These are phyloP conservation scores for Hevea brasiliensis DNA, from an alignment of 345 rosid species.

Conservation along the genomic window DNA sequence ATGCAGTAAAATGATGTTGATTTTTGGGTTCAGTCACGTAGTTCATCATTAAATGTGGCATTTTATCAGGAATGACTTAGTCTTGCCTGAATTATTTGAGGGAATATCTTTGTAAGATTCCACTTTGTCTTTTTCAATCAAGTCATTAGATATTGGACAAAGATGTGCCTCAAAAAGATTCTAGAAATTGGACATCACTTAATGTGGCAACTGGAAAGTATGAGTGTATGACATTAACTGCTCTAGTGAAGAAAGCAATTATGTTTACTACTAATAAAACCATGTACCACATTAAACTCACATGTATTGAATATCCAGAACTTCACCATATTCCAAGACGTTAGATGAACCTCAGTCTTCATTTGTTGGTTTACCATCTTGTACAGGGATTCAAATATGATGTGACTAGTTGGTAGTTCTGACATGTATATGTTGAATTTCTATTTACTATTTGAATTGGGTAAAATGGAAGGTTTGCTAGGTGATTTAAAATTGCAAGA, in stretches of 20 bases:
- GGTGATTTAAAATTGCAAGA: background rate
- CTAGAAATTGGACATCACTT: constrained; percentile 31
- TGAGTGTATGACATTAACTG: constrained; percentile 19
- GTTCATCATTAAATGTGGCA: constrained; percentile 2
- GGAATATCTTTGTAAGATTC: constrained; percentile 44
- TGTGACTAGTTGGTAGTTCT: background rate
- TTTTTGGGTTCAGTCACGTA: constrained; percentile 16
- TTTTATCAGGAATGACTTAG: constrained; percentile 22
- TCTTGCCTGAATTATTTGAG: constrained; percentile 34
- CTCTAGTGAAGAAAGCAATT: constrained; percentile 22
- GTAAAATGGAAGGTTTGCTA: background rate
- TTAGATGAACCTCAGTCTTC: background rate
- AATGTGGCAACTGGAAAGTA: constrained; percentile 24
- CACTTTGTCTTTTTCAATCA: constrained; percentile 37
- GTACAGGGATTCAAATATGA: background rate
- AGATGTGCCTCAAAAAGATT: constrained; percentile 29
- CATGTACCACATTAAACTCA: constrained; percentile 8
- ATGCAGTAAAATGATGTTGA: background rate
- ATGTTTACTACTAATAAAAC: constrained; percentile 20
- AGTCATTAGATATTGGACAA: constrained; percentile 36
- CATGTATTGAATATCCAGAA: too few relatives aligned
- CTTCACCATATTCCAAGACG: background rate
- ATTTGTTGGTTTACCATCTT: background rate
- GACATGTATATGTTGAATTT: background rate
- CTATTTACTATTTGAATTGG: background rate